These are phyloP conservation scores for Xylona heveae DNA, from an alignment of 495 filamentous ascomycete species.

Conservation along the genomic window DNA sequence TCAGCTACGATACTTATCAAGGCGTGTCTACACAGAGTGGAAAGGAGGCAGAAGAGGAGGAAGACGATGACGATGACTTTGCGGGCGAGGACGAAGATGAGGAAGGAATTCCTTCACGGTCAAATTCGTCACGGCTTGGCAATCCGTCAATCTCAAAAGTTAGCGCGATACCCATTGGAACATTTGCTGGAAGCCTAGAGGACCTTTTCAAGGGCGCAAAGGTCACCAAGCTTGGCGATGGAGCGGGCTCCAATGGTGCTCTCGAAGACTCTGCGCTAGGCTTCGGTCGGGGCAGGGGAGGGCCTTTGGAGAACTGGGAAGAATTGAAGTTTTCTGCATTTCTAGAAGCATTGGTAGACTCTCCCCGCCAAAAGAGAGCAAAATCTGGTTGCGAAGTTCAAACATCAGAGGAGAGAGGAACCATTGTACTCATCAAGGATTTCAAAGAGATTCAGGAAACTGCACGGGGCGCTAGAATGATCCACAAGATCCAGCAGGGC, in stretches of 20 bases:
- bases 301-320: slow-evolving; percentile 10
- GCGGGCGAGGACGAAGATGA: slow-evolving; percentile 5
- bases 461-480: slow-evolving; percentile 34
- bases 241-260: neutral
- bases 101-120: neutral
- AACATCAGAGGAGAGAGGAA: slow-evolving; percentile 12
- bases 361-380: neutral
- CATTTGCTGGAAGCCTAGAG: slow-evolving; percentile 2
- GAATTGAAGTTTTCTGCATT: slow-evolving; percentile 16
- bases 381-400: slow-evolving; percentile 8
- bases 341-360: slow-evolving; percentile 9
- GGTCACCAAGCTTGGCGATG: neutral
- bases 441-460: slow-evolving; percentile 51
- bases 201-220: slow-evolving; percentile 3
- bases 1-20: slow-evolving; percentile 5
- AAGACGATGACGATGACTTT: slow-evolving; percentile 3
- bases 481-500: slow-evolving; percentile 43
- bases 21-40: neutral
- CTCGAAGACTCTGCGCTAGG: too few relatives aligned
- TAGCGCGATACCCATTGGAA: slow-evolving; percentile 2
- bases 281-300: too few relatives aligned
- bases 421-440: slow-evolving; percentile 56
- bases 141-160: slow-evolving; percentile 3
- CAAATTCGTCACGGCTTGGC: neutral
- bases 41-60: slow-evolving; percentile 2